Conservation (phyloP, 1,139 yeast genomes). For the Blastobotrys buckinghamii region DNA sequence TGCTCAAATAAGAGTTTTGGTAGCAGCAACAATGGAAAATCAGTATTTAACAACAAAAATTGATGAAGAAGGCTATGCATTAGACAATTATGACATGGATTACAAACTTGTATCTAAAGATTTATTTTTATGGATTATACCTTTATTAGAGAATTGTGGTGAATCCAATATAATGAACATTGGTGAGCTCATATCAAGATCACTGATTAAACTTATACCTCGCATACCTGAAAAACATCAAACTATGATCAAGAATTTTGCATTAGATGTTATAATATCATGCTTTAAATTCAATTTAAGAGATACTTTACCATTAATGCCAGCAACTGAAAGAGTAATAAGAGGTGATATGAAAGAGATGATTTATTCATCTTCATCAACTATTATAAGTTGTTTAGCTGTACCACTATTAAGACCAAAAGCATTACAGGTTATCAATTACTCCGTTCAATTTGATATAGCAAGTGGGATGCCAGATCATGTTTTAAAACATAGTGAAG, state of each 20-base stretch:
- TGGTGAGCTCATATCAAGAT: slow-evolving; percentile 8
- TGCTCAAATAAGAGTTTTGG: slow-evolving; percentile 4
- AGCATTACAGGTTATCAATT: slow-evolving; percentile 12
- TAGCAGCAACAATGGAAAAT: slow-evolving; percentile 6
- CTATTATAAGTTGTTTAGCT: slow-evolving; percentile 6
- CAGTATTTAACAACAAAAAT: slow-evolving; percentile 1
- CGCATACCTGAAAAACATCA: slow-evolving; percentile 4
- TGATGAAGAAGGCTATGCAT: not conserved
- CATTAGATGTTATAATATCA: not conserved
- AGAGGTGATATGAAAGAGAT: slow-evolving; percentile 12
- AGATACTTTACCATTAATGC: slow-evolving; percentile 9
- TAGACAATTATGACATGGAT: slow-evolving; percentile 6
- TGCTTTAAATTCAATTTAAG: slow-evolving; percentile 6
- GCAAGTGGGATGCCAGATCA: slow-evolving; percentile 19
- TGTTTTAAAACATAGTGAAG: slow-evolving; percentile 10
- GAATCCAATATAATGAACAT: not conserved
- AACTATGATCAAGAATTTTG: not conserved
- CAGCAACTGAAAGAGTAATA: slow-evolving; percentile 5
- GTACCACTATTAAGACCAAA: slow-evolving; percentile 8
- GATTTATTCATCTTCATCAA: slow-evolving; percentile 1
- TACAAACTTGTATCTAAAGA: slow-evolving; percentile 1
- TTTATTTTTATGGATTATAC: slow-evolving; percentile 9
- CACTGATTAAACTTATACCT: slow-evolving; percentile 2
- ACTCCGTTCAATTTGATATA: slow-evolving; percentile 15
- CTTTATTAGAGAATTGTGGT: slow-evolving; percentile 2